Base-by-base conservation (phyloP, 225 moss, liverwort and hornwort species). In the Rhytidiadelphus loreus region DNA sequence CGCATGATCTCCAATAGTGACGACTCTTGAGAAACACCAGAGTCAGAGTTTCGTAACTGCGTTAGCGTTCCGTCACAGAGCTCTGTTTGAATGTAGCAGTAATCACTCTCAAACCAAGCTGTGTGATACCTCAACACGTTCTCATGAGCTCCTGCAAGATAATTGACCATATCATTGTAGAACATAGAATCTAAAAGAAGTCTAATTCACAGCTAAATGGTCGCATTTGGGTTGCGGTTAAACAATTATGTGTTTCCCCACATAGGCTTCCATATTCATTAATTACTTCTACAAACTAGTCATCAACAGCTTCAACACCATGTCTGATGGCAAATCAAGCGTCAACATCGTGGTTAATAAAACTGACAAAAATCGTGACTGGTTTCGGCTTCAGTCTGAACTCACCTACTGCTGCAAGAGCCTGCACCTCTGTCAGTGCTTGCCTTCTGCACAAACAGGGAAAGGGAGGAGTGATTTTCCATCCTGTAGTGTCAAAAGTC, bases 41-140 rank as follows among this genome's bases (percentile, higher is more conserved):
- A 85, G 87, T 95, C 95, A 58, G 94, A 94, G 58, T 92, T 89
- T 90, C 88, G 95, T 88, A 95, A 83, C 89, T 97, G 94, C 53
- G 80, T 92, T 35, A 98, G 79, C 63, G 95, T 98, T 48, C 91
- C 76, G 23, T 91, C 93, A 84, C 98, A 98, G 71, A 98, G 91
- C 94, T 98, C 98, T 86, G 90, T 96, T 92, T 98, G 98, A 84
- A 96, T 97, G 89, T 96, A 98, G 84, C 97, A 95, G 88, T 96
- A 96, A 78, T 98, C 97, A 83, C 91, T 92, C 90, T 98, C 98
- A 94, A 98, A 98, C 98, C 98, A 98, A 82, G 97, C 96, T 35
- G 95, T 94, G 92, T 96, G 90, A 90, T 98, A 98, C 80, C 98
- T 90, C 58, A 98, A 90, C 77, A 98, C 92, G 87, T 98, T 96